Evolutionary conservation across 805 yeast species (phyloP), one percentile per base, ranked within the genome.

Genomic region (Monosporozyma siamensis): DNA sequence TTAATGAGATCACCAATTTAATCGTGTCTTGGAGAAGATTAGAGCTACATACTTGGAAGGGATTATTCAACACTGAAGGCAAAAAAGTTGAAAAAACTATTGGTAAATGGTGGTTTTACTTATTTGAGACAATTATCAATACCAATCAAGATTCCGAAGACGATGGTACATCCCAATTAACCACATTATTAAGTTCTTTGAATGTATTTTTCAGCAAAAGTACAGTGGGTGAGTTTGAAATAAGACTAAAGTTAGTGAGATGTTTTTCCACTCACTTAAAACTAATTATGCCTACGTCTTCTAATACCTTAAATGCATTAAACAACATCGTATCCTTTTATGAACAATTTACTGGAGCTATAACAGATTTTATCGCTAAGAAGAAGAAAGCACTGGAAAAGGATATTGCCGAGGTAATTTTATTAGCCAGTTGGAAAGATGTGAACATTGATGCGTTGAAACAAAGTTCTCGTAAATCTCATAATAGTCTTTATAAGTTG

Each of bases 381-480:
- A 70, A 71, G 1, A 78, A 71, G 58, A 76, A 72, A 52, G 60
- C 64, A 3, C 65, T 90, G 27, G 86, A 80, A 45, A 90, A 89
- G 56, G 87, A 87, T 39, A 75, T 92, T 9, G 71, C 78, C 27
- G 98, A 92, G 44, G 80, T 88, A 3, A 87, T 92, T 34, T 65
- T 86, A 36, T 69, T 92, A 12, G 97, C 98, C 1, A 85, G 95
- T 54, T 94, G 97, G 97, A 88, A 89, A 52, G 99, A 92, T 65
- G 89, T 88, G 10, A 94, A 92, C 55, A 77, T 88, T 35, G 94
- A 84, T 56, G 95, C 98, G 0, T 70, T 92, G 54, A 88, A 86
- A 52, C 97, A 89, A 63, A 86, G 96, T 63, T 92, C 98, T 5
- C 78, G 87, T 49, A 76, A 82, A 38, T 88, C 97, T 1, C 98